Evolutionary conservation across 2,329 filamentous ascomycete species (phyloP).

Genomic region (Arthrobotrys sphaeroides): DNA sequence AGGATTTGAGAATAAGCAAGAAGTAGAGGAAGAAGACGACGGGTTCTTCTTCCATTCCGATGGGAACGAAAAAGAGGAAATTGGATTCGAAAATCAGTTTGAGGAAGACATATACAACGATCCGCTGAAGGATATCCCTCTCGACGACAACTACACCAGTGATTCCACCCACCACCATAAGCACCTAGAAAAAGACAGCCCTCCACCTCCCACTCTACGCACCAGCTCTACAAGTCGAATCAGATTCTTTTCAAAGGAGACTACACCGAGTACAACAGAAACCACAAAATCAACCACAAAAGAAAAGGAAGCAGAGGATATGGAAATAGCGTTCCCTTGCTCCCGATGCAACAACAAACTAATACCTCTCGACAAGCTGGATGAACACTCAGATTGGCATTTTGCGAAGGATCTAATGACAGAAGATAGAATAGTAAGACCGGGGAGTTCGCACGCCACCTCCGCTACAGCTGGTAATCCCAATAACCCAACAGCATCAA

Average conservation of each 20-base stretch:
- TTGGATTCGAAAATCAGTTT: background rate
- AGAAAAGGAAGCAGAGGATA: slow-evolving; percentile 64
- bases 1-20: slow-evolving; percentile 20
- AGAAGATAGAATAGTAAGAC: slow-evolving; percentile 66
- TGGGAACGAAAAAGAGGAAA: slow-evolving; percentile 28
- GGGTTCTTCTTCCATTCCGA: slow-evolving; percentile 34
- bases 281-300: slow-evolving; percentile 62
- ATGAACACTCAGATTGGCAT: slow-evolving; percentile 92
- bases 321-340: slow-evolving; percentile 70
- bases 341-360: slow-evolving; percentile 57
- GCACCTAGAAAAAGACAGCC: background rate
- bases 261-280: slow-evolving; percentile 48
- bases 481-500: slow-evolving; percentile 60
- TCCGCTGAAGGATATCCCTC: slow-evolving; percentile 2
- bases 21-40: slow-evolving; percentile 53
- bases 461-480: background rate
- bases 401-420: slow-evolving; percentile 86
- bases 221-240: slow-evolving; percentile 39
- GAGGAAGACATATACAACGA: slow-evolving; percentile 32
- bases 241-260: slow-evolving; percentile 49
- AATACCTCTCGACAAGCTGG: slow-evolving; percentile 67
- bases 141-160: background rate
- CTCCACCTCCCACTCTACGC: slow-evolving; percentile 34
- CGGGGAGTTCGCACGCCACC: slow-evolving; percentile 59
- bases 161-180: background rate